These are phyloP conservation scores for Globisporangium rhizosaccharum DNA, from an alignment of 352 stramenopile species.

Conservation along the genomic window DNA sequence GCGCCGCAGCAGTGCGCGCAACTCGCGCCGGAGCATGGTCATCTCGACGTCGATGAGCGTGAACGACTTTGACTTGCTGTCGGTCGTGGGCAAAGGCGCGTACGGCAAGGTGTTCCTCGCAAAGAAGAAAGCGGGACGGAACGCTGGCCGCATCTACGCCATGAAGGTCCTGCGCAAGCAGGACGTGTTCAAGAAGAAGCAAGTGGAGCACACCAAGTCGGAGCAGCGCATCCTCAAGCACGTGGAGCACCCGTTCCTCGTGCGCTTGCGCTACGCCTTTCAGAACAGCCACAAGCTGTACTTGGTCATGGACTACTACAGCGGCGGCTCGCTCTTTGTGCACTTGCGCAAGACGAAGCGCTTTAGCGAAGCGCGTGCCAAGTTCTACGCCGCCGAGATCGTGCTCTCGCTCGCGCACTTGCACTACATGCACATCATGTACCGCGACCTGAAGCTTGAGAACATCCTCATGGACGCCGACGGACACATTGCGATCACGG, in stretches of 20 bases:
- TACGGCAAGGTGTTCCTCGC: conserved; percentile 86
- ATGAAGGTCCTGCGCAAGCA: conserved; percentile 88
- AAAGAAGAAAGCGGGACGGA: conserved; percentile 70
- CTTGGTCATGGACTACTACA: conserved; percentile 89
- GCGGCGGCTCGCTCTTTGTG: conserved; percentile 78
- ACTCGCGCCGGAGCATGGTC: conserved; percentile 65
- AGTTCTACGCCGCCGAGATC: conserved; percentile 86
- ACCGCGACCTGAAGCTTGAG: conserved; percentile 87
- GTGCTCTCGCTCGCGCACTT: conserved; percentile 78
- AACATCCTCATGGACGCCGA: conserved; percentile 88
- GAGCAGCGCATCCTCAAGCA: conserved; percentile 87
- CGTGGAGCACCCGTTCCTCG: conserved; percentile 86
- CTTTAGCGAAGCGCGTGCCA: conserved; percentile 58
- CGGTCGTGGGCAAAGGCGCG: conserved; percentile 82
- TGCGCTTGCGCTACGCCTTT: conserved; percentile 83
- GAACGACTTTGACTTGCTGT: conserved; percentile 84
- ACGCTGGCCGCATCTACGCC: conserved; percentile 75
- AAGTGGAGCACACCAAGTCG: conserved; percentile 85
- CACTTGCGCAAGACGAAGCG: conserved; percentile 75
- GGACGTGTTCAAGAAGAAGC: conserved; percentile 83
- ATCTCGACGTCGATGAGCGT: conserved; percentile 81
- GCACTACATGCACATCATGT: conserved; percentile 87
- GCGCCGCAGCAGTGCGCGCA: conserved; percentile 32
- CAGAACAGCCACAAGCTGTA: conserved; percentile 88
- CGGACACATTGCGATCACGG: conserved; percentile 80